These are phyloP conservation scores for Solanum dulcamara DNA, from an alignment of 257 asterid genomes.

Conservation along the genomic window DNA sequence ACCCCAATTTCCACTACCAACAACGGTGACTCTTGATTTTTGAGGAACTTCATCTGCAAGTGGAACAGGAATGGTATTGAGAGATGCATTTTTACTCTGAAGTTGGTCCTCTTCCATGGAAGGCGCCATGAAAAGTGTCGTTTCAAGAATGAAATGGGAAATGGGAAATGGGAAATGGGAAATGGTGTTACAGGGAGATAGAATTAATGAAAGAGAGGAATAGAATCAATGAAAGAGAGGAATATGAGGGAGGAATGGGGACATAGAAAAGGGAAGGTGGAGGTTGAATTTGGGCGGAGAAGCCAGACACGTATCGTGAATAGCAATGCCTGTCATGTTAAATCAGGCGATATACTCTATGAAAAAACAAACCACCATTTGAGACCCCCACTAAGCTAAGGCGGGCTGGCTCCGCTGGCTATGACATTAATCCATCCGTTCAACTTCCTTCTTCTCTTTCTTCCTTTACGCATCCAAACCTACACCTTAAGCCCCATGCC, in stretches of 20 bases:
- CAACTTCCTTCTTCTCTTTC: neutral
- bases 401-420: neutral
- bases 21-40: slow-evolving; percentile 60
- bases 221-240: neutral
- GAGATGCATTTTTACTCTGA: neutral
- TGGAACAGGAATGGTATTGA: neutral
- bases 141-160: neutral
- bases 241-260: neutral
- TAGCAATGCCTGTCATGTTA: slow-evolving; percentile 3
- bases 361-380: neutral
- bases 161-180: neutral
- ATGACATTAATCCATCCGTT: neutral
- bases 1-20: slow-evolving; percentile 94
- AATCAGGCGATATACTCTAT: slow-evolving; percentile 1
- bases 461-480: neutral
- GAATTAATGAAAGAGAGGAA: neutral
- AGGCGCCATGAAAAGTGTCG: slow-evolving; percentile 20
- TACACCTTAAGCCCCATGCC: neutral
- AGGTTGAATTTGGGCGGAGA: neutral
- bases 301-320: neutral
- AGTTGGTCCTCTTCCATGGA: slow-evolving; percentile 4
- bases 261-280: neutral
- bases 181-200: neutral
- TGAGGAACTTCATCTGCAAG: neutral
- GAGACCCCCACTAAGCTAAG: neutral